A percentile compares a stretch with the other conserved stretches of the same genome.
Conservation (phyloP, 148 eudicot species). For the Chenopodium formosanum region DNA sequence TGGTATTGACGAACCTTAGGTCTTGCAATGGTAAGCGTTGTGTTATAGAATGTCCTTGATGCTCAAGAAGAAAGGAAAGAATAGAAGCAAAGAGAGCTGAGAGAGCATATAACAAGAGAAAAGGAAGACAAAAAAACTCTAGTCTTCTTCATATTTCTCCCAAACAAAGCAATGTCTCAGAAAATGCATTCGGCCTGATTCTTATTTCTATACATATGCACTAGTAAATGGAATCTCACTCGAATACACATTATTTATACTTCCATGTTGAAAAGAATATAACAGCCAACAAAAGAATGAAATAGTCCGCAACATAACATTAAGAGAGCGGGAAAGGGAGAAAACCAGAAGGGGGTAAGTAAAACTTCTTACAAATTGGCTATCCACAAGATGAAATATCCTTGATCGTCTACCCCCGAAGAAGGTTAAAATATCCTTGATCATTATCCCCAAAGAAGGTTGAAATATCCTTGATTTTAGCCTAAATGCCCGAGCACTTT, state of each 20-base stretch:
- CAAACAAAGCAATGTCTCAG: neutral
- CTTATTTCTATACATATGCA: neutral
- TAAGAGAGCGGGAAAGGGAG: neutral
- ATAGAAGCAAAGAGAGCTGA: neutral
- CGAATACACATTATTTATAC: neutral
- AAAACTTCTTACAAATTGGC: neutral
- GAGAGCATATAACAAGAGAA: neutral
- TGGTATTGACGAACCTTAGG: neutral
- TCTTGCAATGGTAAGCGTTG: neutral
- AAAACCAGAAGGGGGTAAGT: neutral
- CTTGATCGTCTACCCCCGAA: neutral
- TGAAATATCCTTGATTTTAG: neutral
- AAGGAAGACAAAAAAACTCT: neutral
- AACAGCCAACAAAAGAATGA: neutral
- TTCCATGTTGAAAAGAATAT: neutral
- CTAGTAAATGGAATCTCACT: neutral
- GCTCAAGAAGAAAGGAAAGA: neutral
- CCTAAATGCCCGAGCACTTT: neutral
- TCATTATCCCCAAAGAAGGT: neutral
- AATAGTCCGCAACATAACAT: neutral
- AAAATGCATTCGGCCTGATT: neutral
- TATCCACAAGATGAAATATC: neutral
- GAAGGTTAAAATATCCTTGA: neutral
- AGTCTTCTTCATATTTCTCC: neutral
- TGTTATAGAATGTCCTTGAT: neutral